These are phyloP conservation scores for Blastocystis sp. DNA, from an alignment of 352 stramenopile genomes.

Conservation along the genomic window DNA sequence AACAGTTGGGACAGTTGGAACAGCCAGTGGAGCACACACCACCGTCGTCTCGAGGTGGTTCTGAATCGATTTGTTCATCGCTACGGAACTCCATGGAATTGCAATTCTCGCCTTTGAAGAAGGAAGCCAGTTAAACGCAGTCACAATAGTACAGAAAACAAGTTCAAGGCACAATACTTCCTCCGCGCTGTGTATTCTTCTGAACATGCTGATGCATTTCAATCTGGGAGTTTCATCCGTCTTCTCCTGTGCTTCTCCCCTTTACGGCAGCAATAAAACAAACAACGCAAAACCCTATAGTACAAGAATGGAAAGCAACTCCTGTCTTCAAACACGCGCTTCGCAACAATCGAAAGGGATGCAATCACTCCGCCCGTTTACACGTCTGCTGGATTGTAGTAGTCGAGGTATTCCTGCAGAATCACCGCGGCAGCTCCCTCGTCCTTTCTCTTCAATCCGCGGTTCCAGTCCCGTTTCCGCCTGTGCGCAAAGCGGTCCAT, in stretches of 20 bases:
- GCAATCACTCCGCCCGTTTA: no score
- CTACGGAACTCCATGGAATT: not conserved
- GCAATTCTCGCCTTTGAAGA: not conserved
- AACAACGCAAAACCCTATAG: not conserved
- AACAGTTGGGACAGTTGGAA: slow-evolving; percentile 5
- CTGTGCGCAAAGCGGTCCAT: slow-evolving; percentile 9
- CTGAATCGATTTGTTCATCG: not conserved
- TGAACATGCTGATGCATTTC: not conserved
- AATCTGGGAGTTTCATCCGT: not conserved
- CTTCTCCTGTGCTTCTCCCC: not conserved
- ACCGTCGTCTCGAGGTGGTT: not conserved
- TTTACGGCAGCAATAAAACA: not conserved
- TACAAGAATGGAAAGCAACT: no score
- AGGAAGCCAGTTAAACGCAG: not conserved
- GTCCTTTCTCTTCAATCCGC: slow-evolving; percentile 43
- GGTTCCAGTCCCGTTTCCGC: slow-evolving; percentile 24
- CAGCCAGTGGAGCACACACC: not conserved
- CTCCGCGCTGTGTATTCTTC: not conserved
- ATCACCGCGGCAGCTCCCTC: slow-evolving; percentile 25
- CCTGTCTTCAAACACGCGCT: no score
- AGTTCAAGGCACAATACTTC: not conserved
- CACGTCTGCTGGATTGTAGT: not conserved
- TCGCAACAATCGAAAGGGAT: no score
- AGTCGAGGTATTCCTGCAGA: slow-evolving; percentile 32
- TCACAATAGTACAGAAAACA: not conserved